Conservation (phyloP, 192 early-diverging fungal species). For the Rhizophagus clarus region DNA sequence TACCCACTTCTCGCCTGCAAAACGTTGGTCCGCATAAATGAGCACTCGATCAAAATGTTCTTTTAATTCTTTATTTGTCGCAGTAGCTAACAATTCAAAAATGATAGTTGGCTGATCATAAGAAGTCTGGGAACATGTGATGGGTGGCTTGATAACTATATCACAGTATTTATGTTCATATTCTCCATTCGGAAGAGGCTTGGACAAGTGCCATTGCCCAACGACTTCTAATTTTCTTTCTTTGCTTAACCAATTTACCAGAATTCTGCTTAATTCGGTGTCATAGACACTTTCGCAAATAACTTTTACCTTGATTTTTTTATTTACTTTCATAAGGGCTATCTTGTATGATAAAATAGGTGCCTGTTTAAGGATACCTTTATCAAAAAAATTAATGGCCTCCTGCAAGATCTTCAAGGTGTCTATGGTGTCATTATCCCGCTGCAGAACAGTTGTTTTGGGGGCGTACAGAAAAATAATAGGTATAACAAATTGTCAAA, state of each 20-base stretch:
- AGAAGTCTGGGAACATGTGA: not conserved
- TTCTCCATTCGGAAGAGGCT: not conserved
- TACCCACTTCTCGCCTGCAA: not conserved
- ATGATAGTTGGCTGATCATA: not conserved
- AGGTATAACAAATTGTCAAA: no score
- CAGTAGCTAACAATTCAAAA: not conserved
- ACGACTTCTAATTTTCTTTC: not conserved
- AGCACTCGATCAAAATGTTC: conserved; percentile 3
- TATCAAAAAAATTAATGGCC: not conserved
- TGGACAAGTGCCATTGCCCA: not conserved
- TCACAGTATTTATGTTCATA: not conserved
- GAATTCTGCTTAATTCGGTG: not conserved
- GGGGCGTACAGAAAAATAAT: no score
- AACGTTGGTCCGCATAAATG: not conserved
- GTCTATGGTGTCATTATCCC: not conserved
- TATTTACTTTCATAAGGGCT: not conserved
- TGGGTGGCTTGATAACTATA: not conserved
- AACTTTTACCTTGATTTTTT: not conserved
- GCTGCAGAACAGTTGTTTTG: no score
- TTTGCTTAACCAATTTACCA: not conserved
- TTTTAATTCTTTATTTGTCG: not conserved
- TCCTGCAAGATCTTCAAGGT: not conserved
- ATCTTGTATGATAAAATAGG: not conserved
- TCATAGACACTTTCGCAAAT: not conserved
- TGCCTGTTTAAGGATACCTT: not conserved